These are phyloP conservation scores for Russula sp. DNA, from an alignment of 768 basidiomycete genomes.

Conservation along the genomic window DNA sequence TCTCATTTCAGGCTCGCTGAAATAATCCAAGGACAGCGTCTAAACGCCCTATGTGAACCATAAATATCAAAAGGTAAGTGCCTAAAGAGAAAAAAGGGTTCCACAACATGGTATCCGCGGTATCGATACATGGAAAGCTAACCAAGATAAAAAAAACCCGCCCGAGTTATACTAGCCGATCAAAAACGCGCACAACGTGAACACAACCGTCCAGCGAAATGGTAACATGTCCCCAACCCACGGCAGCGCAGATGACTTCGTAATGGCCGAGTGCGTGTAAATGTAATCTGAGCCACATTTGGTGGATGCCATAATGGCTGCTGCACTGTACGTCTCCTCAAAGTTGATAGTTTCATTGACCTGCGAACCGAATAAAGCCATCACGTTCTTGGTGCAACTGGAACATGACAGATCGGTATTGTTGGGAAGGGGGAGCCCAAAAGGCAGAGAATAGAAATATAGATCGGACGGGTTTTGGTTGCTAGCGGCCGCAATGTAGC, in stretches of 20 bases:
- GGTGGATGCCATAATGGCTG: slow-evolving; percentile 45
- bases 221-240: neutral
- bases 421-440: slow-evolving; percentile 54
- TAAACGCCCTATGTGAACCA: neutral
- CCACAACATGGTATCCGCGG: neutral
- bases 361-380: slow-evolving; percentile 52
- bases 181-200: slow-evolving; percentile 7
- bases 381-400: slow-evolving; percentile 56
- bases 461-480: slow-evolving; percentile 58
- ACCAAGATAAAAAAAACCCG: neutral
- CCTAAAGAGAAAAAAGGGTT: neutral
- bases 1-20: neutral
- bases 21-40: neutral
- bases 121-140: slow-evolving; percentile 3
- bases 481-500: slow-evolving; percentile 64
- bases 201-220: slow-evolving; percentile 2
- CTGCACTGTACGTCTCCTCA: slow-evolving; percentile 47
- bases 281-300: slow-evolving; percentile 55
- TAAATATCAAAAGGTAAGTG: too few species aligned
- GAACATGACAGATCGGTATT: slow-evolving; percentile 56
- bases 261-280: neutral
- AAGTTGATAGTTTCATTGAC: slow-evolving; percentile 41
- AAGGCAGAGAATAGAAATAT: slow-evolving; percentile 70
- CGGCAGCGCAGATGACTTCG: slow-evolving; percentile 16
- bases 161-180: slow-evolving; percentile 1